Base-by-base conservation (phyloP, 2,329 filamentous ascomycete genomes). In the Trichoderma atroviride region DNA sequence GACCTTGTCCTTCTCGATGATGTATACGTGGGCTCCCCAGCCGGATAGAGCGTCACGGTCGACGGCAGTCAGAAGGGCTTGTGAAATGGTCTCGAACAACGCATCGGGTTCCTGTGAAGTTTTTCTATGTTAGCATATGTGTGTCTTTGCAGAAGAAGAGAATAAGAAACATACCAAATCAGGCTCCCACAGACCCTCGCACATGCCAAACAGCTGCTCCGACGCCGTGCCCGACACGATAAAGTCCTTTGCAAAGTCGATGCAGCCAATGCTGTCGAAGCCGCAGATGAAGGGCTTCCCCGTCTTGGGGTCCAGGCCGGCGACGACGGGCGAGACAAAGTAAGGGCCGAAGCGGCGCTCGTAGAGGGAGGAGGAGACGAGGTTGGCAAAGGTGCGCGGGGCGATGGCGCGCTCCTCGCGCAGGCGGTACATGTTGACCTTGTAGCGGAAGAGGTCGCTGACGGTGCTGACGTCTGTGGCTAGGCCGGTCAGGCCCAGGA, bases 1-100 rank as follows among this genome's bases (percentile, higher is more conserved):
- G 73, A 99, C 93, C 92, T 98, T 98, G 85, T 97, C 94, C 88
- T 99, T 99, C 87, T 98, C 96, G 81, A 99, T 97, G 79, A 99
- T 97, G 85, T 98, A 99, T 75, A 99, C 96, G 79, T 99, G 94
- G 50, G 96, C 96, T 79, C 96, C 96, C 96, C 96, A 98, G 73
- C 96, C 96, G 47, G 95, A 97, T 73, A 99, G 86, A 65, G 96
- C 96, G 82, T 99, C 96, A 83, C 96, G 89, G 82, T 99, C 96
- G 70, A 98, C 93, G 70, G 96, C 96, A 82, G 96, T 98, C 75
- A 99, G 87, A 71, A 99, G 87, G 64, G 95, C 90, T 84, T 99
- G 96, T 59, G 96, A 98, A 79, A 98, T 93, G 72, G 96, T 99
- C 85, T 99, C 96, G 83, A 99, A 99, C 63, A 99, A 90, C 76